Percentiles rank a stretch among this genome's conserved stretches.
phyloP scores from a whole-genome alignment of 176 grass and related monocot species.

The Oropetium thomaeum region DNA sequence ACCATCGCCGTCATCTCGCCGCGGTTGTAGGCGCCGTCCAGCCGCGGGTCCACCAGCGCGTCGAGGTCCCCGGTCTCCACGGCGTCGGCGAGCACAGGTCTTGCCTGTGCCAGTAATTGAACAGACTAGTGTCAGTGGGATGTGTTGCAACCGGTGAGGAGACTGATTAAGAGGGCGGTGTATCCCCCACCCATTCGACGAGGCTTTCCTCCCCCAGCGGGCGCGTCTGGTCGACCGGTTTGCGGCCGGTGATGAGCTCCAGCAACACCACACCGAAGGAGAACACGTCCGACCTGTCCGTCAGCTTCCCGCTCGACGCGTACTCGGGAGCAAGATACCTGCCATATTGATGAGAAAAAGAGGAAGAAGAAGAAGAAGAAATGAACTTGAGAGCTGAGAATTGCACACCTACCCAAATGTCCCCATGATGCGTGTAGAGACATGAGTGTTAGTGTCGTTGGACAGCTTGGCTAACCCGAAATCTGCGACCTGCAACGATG shows the following conservation, averaged over 20 bases:
- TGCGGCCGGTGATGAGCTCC: slow-evolving; percentile 83
- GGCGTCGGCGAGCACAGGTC: slow-evolving; percentile 45
- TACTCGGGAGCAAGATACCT: slow-evolving; percentile 91
- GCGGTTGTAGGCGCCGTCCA: slow-evolving; percentile 45
- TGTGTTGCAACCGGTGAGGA: not conserved
- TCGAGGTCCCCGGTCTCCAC: slow-evolving; percentile 52
- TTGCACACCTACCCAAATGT: slow-evolving; percentile 54
- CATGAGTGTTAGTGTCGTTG: slow-evolving; percentile 55
- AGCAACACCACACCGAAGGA: slow-evolving; percentile 91
- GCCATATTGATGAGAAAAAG: not conserved
- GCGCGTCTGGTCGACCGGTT: slow-evolving; percentile 55
- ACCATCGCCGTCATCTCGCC: slow-evolving; percentile 68
- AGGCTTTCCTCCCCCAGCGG: slow-evolving; percentile 71
- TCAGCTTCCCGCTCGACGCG: slow-evolving; percentile 78
- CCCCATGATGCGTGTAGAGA: slow-evolving; percentile 83
- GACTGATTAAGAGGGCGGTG: too few relatives aligned
- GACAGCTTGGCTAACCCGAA: slow-evolving; percentile 85
- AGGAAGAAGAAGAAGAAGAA: too few relatives aligned
- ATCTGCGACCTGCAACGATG: slow-evolving; percentile 79
- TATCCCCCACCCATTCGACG: slow-evolving; percentile 73
- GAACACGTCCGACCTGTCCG: slow-evolving; percentile 81
- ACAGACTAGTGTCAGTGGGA: not conserved
- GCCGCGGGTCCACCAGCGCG: slow-evolving; percentile 47
- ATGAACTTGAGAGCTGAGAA: not conserved
- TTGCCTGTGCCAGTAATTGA: slow-evolving; percentile 52